Conservation (phyloP, 208 protist species). For the Novymonas esmeraldas region DNA sequence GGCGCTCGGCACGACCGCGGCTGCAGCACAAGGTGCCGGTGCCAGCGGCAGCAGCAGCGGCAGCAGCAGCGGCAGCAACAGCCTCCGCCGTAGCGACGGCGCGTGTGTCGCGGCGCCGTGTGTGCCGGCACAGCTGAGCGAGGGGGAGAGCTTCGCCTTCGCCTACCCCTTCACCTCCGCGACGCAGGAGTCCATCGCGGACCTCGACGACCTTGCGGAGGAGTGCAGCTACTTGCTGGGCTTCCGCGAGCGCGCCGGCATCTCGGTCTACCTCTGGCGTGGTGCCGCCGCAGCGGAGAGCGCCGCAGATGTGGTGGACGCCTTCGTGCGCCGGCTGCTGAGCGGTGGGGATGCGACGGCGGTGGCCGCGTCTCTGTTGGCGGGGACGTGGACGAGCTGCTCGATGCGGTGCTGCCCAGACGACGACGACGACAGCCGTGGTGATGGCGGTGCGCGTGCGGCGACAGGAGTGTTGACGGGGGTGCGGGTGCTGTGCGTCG, state of each 20-base stretch:
- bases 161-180: slow-evolving; percentile 52
- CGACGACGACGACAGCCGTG: not conserved
- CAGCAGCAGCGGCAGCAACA: too few species aligned
- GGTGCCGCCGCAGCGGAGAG: slow-evolving; percentile 34
- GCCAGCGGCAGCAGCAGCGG: too few species aligned
- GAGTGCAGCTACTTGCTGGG: slow-evolving; percentile 58
- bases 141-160: slow-evolving; percentile 32
- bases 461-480: not conserved
- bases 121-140: not conserved
- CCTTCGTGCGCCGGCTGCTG: slow-evolving; percentile 19
- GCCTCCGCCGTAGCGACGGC: not conserved
- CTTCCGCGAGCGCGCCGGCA: slow-evolving; percentile 34
- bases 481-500: slow-evolving; percentile 51
- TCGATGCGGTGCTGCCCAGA: slow-evolving; percentile 11
- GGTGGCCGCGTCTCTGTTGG: not conserved
- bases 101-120: not conserved
- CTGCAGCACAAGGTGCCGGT: too few species aligned
- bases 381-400: slow-evolving; percentile 5
- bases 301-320: slow-evolving; percentile 27
- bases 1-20: too few species aligned
- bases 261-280: slow-evolving; percentile 59
- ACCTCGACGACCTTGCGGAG: slow-evolving; percentile 56
- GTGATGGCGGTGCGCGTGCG: not conserved
- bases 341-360: not conserved
- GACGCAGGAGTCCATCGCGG: slow-evolving; percentile 31